Percentiles rank a stretch among this genome's conserved stretches.
These are phyloP conservation scores for Letharia columbiana DNA, from an alignment of 495 filamentous ascomycete genomes.

Conservation along the genomic window DNA sequence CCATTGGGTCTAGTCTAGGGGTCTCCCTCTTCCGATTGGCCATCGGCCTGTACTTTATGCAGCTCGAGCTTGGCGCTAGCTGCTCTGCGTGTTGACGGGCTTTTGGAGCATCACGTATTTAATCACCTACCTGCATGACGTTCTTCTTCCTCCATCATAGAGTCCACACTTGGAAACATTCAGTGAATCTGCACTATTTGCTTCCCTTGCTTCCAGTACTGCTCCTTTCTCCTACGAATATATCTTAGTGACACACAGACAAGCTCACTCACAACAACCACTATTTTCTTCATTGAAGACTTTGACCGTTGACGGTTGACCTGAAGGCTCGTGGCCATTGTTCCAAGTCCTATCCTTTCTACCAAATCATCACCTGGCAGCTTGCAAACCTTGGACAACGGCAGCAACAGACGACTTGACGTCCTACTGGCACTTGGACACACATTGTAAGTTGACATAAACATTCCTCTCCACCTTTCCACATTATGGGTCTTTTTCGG, in stretches of 20 bases:
- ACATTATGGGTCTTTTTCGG: neutral
- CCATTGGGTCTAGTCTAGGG: too few species aligned
- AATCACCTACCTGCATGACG: too few species aligned
- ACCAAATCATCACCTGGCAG: neutral
- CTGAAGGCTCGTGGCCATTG: neutral
- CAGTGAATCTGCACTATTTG: neutral
- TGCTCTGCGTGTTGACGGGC: neutral
- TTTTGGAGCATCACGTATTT: neutral
- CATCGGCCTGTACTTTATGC: too few species aligned
- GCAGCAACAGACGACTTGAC: neutral
- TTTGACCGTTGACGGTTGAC: neutral
- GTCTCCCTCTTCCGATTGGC: too few species aligned
- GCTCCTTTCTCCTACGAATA: neutral
- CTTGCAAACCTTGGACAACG: neutral
- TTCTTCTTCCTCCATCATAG: neutral
- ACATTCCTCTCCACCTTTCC: too few species aligned
- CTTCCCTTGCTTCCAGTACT: neutral
- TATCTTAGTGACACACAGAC: neutral
- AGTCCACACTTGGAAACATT: neutral
- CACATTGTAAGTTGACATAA: neutral
- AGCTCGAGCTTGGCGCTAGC: too few species aligned
- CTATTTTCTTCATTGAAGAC: neutral
- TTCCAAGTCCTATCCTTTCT: neutral
- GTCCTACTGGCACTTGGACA: neutral
- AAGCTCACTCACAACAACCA: neutral